Percentiles rank a stretch among this genome's conserved stretches.
Conservation (phyloP, 306 rosid genomes). For the Inga oerstediana region DNA sequence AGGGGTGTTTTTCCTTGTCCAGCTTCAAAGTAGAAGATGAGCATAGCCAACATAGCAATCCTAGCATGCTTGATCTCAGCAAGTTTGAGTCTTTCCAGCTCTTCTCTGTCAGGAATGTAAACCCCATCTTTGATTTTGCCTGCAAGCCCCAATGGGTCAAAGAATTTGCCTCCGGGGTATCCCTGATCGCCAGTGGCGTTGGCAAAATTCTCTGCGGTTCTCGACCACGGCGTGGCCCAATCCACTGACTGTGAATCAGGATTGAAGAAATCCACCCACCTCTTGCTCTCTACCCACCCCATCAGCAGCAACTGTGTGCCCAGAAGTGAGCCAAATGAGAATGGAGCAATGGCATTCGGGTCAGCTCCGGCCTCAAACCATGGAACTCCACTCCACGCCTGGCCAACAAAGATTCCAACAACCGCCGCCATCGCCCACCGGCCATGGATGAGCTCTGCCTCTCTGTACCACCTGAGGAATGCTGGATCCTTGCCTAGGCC, state of each 20-base stretch:
- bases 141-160: slow-evolving; percentile 79
- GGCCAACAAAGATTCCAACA: slow-evolving; percentile 89
- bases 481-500: slow-evolving; percentile 95
- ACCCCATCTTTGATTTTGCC: slow-evolving; percentile 63
- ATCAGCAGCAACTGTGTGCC: slow-evolving; percentile 91
- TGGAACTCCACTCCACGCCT: slow-evolving; percentile 97
- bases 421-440: slow-evolving; percentile 99
- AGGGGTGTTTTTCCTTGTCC: slow-evolving; percentile 99
- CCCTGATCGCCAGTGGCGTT: slow-evolving; percentile 93
- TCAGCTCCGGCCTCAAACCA: slow-evolving; percentile 98
- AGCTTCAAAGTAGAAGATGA: slow-evolving; percentile 94
- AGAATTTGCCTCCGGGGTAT: slow-evolving; percentile 95
- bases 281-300: slow-evolving; percentile 99
- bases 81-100: slow-evolving; percentile 77
- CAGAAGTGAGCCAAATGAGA: slow-evolving; percentile 89
- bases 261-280: slow-evolving; percentile 99
- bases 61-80: slow-evolving; percentile 98
- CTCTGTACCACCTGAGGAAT: slow-evolving; percentile 97
- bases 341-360: slow-evolving; percentile 88
- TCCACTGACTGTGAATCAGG: slow-evolving; percentile 95
- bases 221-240: slow-evolving; percentile 99
- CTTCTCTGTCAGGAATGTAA: slow-evolving; percentile 63
- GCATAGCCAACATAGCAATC: slow-evolving; percentile 96
- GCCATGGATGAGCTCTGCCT: slow-evolving; percentile 98
- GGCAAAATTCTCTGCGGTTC: slow-evolving; percentile 82